These are phyloP conservation scores for Cornus controversa DNA, from an alignment of 148 eudicot species.

Conservation along the genomic window DNA sequence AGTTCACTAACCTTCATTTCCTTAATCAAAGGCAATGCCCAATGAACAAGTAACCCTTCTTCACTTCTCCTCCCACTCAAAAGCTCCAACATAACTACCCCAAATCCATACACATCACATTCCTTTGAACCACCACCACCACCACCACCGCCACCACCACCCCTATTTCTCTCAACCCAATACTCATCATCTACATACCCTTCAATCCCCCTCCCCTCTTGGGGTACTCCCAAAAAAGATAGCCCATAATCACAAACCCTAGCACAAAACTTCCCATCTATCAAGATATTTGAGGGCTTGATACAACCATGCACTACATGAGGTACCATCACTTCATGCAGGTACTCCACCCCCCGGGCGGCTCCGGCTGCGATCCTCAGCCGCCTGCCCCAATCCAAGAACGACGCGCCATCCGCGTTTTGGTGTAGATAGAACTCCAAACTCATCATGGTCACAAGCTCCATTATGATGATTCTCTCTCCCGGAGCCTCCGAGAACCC, in stretches of 20 bases:
- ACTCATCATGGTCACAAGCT: conserved; percentile 62
- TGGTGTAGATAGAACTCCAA: conserved; percentile 65
- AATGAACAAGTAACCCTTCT: conserved; percentile 55
- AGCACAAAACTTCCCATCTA: conserved; percentile 62
- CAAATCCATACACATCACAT: conserved; percentile 86
- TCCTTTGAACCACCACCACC: conserved; percentile 74
- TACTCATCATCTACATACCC: conserved; percentile 92
- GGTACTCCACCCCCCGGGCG: conserved; percentile 79
- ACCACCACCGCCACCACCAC: too few species aligned
- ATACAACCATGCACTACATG: conserved; percentile 75
- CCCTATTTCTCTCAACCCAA: conserved; percentile 48
- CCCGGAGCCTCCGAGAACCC: conserved; percentile 90
- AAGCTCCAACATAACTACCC: conserved; percentile 80
- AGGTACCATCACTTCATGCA: conserved; percentile 78
- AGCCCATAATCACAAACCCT: conserved; percentile 82
- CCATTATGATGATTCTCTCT: conserved; percentile 70
- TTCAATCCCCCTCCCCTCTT: conserved; percentile 40
- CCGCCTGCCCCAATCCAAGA: conserved; percentile 65
- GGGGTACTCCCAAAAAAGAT: conserved; percentile 53
- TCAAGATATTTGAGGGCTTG: conserved; percentile 71
- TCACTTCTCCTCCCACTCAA: conserved; percentile 76
- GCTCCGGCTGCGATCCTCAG: conserved; percentile 58
- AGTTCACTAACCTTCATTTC: conserved; percentile 61
- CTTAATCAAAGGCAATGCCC: conserved; percentile 88
- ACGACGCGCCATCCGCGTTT: conserved; percentile 35